Conservation (phyloP, 2,329 filamentous ascomycete genomes). For the Pseudogymnoascus sp. region DNA sequence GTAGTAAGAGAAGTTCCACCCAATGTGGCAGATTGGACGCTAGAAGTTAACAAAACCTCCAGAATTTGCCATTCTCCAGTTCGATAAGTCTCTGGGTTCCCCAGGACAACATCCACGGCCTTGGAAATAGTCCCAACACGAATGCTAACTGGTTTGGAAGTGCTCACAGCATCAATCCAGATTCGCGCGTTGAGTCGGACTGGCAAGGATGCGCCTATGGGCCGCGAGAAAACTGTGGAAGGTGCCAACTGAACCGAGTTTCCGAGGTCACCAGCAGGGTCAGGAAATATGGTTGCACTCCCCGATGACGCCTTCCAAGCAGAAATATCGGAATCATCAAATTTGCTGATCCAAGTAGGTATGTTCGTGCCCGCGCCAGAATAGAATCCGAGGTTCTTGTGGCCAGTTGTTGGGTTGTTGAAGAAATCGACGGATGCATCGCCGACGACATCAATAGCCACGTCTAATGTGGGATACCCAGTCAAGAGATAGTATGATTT, state of each 20-base stretch:
- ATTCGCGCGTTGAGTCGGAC: background rate
- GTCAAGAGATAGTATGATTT: background rate
- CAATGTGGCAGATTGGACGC: background rate
- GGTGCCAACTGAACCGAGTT: background rate
- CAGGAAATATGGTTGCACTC: background rate
- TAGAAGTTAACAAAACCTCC: background rate
- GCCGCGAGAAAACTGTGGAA: background rate
- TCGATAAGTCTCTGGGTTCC: background rate
- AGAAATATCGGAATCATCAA: background rate
- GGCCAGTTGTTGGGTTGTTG: background rate
- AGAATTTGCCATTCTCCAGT: background rate
- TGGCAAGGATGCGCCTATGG: background rate
- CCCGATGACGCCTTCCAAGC: background rate
- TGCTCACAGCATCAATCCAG: background rate
- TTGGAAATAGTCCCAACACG: background rate
- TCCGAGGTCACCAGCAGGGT: background rate
- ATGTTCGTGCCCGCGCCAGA: background rate
- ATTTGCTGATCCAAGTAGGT: background rate
- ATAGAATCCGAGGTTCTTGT: background rate
- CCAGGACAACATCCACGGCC: background rate
- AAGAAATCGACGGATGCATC: background rate
- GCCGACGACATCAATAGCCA: background rate
- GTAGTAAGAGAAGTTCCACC: background rate
- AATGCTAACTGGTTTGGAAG: background rate
- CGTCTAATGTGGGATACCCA: background rate